phyloP scores from a whole-genome alignment of 495 filamentous ascomycete species.

The Neurospora hispaniola region DNA sequence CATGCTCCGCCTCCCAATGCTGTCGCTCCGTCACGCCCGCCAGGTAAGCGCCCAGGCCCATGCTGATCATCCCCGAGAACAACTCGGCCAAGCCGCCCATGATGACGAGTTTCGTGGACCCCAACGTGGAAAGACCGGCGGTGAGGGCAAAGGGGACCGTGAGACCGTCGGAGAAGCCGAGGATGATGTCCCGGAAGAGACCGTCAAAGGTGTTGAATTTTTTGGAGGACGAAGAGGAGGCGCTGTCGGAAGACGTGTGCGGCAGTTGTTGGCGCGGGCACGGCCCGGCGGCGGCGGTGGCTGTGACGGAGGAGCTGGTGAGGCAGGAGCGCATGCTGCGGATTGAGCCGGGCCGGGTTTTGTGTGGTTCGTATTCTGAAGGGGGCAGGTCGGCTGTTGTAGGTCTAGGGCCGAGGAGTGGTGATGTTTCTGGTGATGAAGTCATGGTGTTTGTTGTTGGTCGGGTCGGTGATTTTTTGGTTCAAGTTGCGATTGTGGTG shows the following conservation, averaged over 20 bases:
- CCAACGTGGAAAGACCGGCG: constrained; percentile 41
- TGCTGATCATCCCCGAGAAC: constrained; percentile 49
- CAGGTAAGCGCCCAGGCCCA: constrained; percentile 53
- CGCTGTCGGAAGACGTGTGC: neutral
- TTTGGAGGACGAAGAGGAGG: neutral
- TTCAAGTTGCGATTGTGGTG: neutral
- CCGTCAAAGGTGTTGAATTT: neutral
- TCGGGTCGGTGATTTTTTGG: neutral
- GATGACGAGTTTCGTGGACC: constrained; percentile 45
- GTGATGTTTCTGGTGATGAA: neutral
- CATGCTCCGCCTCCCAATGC: constrained; percentile 36
- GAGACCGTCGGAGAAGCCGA: constrained; percentile 44
- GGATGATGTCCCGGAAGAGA: constrained; percentile 33
- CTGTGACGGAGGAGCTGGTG: neutral
- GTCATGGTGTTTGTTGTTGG: neutral
- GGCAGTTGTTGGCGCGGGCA: neutral
- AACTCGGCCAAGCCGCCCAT: constrained; percentile 52
- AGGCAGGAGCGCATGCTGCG: neutral
- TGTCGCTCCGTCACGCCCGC: constrained; percentile 38
- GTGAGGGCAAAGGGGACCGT: constrained; percentile 49
- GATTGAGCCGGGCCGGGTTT: neutral
- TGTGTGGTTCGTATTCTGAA: neutral
- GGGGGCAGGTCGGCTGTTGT: neutral
- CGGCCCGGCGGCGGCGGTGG: neutral
- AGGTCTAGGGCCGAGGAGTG: neutral